Evolutionary conservation across 116 monocot genomes (phyloP).

Genomic region (Zostera marina): DNA sequence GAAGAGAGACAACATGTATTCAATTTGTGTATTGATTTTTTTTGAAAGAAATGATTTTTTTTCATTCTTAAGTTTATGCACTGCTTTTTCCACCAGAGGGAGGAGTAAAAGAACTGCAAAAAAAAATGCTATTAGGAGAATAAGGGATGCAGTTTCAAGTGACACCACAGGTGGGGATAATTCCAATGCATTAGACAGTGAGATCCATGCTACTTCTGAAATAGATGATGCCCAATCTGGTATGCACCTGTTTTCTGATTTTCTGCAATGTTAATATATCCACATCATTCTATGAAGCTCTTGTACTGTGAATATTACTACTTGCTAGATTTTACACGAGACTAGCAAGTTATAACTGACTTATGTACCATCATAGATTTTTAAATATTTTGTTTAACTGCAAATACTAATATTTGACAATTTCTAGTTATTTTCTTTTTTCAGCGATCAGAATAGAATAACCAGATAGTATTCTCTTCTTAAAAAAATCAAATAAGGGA

Average conservation of each 20-base stretch:
- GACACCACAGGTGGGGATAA: slow-evolving; percentile 6
- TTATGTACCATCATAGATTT: too few relatives aligned
- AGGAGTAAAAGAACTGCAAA: slow-evolving; percentile 14
- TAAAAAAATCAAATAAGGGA: too few relatives aligned
- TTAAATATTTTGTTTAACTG: too few relatives aligned
- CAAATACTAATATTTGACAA: too few relatives aligned
- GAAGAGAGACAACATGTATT: slow-evolving; percentile 14
- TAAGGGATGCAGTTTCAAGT: slow-evolving; percentile 1
- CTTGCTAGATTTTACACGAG: too few relatives aligned
- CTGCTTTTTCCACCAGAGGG: slow-evolving; percentile 10
- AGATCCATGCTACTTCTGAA: slow-evolving; percentile 4
- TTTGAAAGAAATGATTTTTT: background rate
- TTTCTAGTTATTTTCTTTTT: too few relatives aligned
- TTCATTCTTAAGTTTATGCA: slow-evolving; percentile 3
- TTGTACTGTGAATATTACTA: too few relatives aligned
- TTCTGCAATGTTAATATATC: background rate
- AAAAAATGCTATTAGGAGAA: slow-evolving; percentile 7
- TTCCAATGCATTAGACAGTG: slow-evolving; percentile 11
- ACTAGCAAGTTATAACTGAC: too few relatives aligned
- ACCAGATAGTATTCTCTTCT: background rate
- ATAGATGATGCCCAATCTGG: slow-evolving; percentile 12
- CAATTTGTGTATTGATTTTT: too few relatives aligned
- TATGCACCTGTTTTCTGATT: background rate
- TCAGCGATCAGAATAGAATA: too few relatives aligned
- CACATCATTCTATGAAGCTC: background rate